Evolutionary conservation across 2,329 filamentous ascomycete genomes (phyloP).

Genomic region (Nemania serpens): DNA sequence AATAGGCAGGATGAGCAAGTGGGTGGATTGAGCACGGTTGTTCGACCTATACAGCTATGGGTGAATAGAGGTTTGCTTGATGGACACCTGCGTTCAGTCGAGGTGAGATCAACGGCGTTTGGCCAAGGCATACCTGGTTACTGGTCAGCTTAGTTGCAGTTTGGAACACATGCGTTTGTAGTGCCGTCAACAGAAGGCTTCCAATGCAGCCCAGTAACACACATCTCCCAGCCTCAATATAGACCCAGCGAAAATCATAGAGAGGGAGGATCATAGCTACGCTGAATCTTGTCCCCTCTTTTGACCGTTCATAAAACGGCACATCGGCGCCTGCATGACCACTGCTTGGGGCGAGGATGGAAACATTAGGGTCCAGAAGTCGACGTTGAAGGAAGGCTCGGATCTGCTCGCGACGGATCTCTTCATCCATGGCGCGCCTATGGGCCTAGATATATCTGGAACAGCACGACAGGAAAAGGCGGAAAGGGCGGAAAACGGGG

Average conservation of each 20-base stretch:
- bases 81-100: neutral
- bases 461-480: neutral
- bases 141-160: neutral
- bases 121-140: too few relatives aligned
- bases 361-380: too few relatives aligned
- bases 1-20: neutral
- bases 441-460: neutral
- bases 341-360: too few relatives aligned
- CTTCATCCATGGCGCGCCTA: neutral
- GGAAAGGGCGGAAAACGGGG: neutral
- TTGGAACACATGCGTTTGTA: neutral
- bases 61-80: neutral
- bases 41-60: neutral
- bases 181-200: neutral
- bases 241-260: neutral
- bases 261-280: too few relatives aligned
- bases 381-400: too few relatives aligned
- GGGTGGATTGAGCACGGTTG: neutral
- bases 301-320: too few relatives aligned
- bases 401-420: neutral
- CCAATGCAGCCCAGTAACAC: neutral
- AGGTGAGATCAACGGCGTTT: neutral
- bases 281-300: too few relatives aligned
- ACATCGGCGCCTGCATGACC: too few relatives aligned
- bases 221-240: neutral